A percentile compares a stretch with the other conserved stretches of the same genome.
Conservation (phyloP, 768 basidiomycete species). For the Pleurotus pulmonarius region DNA sequence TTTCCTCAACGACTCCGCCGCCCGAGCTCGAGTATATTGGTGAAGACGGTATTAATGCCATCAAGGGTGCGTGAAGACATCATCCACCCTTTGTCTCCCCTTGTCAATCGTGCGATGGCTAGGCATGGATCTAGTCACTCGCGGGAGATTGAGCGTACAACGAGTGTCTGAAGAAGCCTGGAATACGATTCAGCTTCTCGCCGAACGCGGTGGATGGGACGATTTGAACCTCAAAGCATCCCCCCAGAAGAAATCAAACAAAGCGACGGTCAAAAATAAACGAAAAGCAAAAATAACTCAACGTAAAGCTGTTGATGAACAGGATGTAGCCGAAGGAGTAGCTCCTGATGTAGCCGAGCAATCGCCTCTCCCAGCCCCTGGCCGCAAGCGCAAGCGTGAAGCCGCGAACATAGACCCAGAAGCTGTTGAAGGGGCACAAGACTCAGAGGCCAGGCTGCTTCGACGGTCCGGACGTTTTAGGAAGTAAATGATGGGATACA, state of each 20-base stretch:
- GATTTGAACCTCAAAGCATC: slow-evolving; percentile 31
- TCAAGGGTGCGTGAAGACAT: slow-evolving; percentile 47
- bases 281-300: background rate
- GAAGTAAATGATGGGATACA: background rate
- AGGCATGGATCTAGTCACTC: slow-evolving; percentile 78
- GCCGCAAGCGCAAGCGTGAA: slow-evolving; percentile 33
- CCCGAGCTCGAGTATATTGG: slow-evolving; percentile 57
- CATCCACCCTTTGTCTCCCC: background rate
- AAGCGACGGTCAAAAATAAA: background rate
- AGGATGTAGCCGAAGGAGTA: background rate
- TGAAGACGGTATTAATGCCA: slow-evolving; percentile 52
- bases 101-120: background rate
- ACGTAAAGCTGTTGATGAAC: background rate
- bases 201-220: slow-evolving; percentile 79
- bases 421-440: background rate
- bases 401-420: background rate
- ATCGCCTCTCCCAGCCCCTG: background rate
- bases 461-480: background rate
- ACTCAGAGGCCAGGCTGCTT: background rate
- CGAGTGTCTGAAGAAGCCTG: slow-evolving; percentile 66
- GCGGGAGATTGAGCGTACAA: slow-evolving; percentile 87
- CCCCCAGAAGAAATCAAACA: slow-evolving; percentile 16
- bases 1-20: slow-evolving; percentile 19
- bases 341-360: background rate
- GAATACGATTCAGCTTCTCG: slow-evolving; percentile 54